Conservation (phyloP, 345 rosid species). For the Rhizophora mangle region DNA sequence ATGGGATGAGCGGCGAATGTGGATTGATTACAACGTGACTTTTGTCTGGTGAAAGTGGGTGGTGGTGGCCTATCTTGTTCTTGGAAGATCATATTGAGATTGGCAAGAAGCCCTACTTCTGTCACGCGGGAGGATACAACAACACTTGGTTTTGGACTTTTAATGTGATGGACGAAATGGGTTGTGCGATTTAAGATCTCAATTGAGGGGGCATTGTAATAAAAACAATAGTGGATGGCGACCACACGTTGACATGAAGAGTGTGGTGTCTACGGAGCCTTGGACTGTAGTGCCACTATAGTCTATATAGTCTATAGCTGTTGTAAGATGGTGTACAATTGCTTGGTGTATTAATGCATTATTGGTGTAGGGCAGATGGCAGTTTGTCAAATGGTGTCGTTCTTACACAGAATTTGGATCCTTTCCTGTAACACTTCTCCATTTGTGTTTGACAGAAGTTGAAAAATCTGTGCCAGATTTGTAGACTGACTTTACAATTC, state of each 20-base stretch:
- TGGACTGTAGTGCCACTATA: conserved; percentile 8
- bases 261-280: not conserved
- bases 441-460: not conserved
- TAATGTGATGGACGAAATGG: not conserved
- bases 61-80: conserved; percentile 19
- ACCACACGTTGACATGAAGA: conserved; percentile 22
- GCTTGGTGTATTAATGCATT: not conserved
- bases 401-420: not conserved
- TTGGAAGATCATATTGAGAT: not conserved
- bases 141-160: not conserved
- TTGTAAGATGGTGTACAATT: not conserved
- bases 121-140: conserved; percentile 15
- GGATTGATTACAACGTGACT: not conserved
- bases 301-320: too few relatives aligned
- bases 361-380: not conserved
- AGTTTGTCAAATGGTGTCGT: not conserved
- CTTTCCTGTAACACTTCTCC: not conserved
- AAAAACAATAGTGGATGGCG: conserved; percentile 13
- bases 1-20: not conserved
- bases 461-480: conserved; percentile 10
- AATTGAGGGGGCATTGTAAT: not conserved
- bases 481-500: not conserved
- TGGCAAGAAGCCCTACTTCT: conserved; percentile 4
- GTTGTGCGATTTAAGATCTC: conserved; percentile 10
- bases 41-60: conserved; percentile 11